A percentile compares a stretch with the other conserved stretches of the same genome.
Conservation (phyloP, 306 rosid species). For the Geum urbanum region DNA sequence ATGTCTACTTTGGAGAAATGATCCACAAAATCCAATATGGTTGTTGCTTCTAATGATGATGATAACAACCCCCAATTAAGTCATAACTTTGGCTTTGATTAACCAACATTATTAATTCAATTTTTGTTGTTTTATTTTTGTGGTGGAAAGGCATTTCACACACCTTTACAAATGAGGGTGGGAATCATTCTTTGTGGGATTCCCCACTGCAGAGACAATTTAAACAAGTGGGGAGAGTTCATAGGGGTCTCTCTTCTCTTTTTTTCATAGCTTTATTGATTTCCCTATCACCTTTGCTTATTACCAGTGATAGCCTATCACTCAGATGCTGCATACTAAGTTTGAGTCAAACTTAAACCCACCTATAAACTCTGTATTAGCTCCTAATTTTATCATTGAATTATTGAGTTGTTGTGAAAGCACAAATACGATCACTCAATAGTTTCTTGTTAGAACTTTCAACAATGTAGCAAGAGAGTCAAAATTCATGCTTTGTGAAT, state of each 20-base stretch:
- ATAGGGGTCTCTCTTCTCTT: conserved; percentile 20
- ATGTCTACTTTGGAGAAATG: neutral
- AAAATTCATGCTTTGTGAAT: neutral
- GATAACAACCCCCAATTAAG: neutral
- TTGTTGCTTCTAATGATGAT: conserved; percentile 20
- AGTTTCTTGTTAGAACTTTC: neutral
- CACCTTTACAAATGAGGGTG: conserved; percentile 13
- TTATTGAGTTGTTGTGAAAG: neutral
- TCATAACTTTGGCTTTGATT: neutral
- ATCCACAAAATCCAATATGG: conserved; percentile 2
- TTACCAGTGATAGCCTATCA: conserved; percentile 54
- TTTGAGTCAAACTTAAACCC: conserved; percentile 32
- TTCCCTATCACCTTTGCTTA: conserved; percentile 10
- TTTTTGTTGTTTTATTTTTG: neutral
- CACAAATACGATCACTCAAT: neutral
- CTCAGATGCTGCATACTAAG: neutral
- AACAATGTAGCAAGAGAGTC: conserved; percentile 4
- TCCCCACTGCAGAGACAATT: conserved; percentile 21
- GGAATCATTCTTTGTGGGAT: conserved; percentile 35
- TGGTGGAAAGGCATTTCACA: neutral
- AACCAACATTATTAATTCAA: neutral
- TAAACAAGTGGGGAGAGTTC: conserved; percentile 12
- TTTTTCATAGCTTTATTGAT: neutral
- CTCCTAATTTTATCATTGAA: neutral
- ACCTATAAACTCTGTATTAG: neutral